Evolutionary conservation across 2,329 filamentous ascomycete species (phyloP), one percentile per base, ranked within the genome.

Genomic region (Sordariomycetes sp.): DNA sequence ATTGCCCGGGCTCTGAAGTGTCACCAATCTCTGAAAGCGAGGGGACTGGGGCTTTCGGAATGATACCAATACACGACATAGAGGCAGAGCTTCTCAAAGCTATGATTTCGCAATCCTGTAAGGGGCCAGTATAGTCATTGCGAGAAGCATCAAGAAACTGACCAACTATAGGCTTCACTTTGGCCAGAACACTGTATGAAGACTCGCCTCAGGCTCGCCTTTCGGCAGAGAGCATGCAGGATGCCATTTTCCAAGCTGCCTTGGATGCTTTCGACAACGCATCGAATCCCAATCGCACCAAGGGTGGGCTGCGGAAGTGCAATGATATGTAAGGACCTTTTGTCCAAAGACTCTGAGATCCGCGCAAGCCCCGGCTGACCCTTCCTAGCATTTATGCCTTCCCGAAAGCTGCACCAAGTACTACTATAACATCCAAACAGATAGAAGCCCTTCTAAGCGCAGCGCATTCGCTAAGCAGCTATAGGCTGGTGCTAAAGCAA

Each of bases 191-290:
- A 20, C 62, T 87, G 12, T 76, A 79, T 33, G 70, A 78, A 44
- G 63, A 69, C 18, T 58, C 64, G 0, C 49, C 58, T 3, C 61
- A 72, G 14, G 55, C 52, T 4, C 68, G 70, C 5, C 59, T 85
- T 4, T 47, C 67, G 3, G 47, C 51, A 3, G 54, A 67, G 4
- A 52, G 66, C 6, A 57, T 86, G 2, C 72, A 76, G 47, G 67
- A 75, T 5, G 73, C 75, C 2, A 63, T 86, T 8, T 60, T 83
- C 27, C 64, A 65, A 2, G 67, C 76, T 30, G 79, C 80, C 2
- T 70, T 87, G 61, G 67, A 72, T 35, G 72, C 80, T 4, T 92
- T 87, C 49, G 85, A 92, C 48, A 85, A 85, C 49, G 84, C 85
- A 4, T 84, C 81, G 16, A 92, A 92, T 47, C 82, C 82, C 1